phyloP scores from a whole-genome alignment of 352 stramenopile genomes.

The Phytophthora chlamydospora region DNA sequence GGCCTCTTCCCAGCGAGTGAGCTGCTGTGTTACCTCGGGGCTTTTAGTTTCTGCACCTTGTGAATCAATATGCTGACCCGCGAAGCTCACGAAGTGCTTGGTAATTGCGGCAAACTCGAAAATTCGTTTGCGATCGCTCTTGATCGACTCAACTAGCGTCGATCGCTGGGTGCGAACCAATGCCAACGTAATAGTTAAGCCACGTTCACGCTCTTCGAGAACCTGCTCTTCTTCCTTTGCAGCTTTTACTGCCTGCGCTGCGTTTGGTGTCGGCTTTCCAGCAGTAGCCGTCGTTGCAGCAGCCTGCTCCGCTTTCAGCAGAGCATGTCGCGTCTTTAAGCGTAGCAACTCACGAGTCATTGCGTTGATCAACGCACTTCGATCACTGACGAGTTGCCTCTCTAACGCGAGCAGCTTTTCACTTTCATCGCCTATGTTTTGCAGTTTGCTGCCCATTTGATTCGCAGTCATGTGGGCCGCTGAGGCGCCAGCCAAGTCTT shows the following conservation, averaged over 20 bases:
- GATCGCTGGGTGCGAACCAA: conserved; percentile 70
- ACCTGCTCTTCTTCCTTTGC: conserved; percentile 68
- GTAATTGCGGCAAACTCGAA: conserved; percentile 63
- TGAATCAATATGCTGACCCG: conserved; percentile 40
- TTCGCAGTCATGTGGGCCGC: conserved; percentile 79
- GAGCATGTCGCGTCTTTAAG: conserved; percentile 57
- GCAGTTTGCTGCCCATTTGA: conserved; percentile 79
- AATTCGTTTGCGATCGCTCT: conserved; percentile 67
- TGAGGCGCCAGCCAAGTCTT: conserved; percentile 67
- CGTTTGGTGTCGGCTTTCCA: conserved; percentile 17
- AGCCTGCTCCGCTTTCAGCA: conserved; percentile 41
- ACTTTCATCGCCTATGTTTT: conserved; percentile 82
- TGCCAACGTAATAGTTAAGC: conserved; percentile 68
- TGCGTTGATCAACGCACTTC: conserved; percentile 69
- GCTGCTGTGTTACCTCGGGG: conserved; percentile 19
- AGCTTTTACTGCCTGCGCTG: conserved; percentile 22
- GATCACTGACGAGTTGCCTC: conserved; percentile 63
- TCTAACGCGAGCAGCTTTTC: conserved; percentile 71
- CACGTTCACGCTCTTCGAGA: conserved; percentile 82
- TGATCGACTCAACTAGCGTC: conserved; percentile 57
- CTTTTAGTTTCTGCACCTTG: conserved; percentile 15
- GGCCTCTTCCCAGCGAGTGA: conserved; percentile 39
- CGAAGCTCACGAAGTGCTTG: conserved; percentile 60
- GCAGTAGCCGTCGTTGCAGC: conserved; percentile 14
- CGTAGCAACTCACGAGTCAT: conserved; percentile 68